Evolutionary conservation across 176 grass and related monocot species (phyloP).

Genomic region (Thalia dealbata): DNA sequence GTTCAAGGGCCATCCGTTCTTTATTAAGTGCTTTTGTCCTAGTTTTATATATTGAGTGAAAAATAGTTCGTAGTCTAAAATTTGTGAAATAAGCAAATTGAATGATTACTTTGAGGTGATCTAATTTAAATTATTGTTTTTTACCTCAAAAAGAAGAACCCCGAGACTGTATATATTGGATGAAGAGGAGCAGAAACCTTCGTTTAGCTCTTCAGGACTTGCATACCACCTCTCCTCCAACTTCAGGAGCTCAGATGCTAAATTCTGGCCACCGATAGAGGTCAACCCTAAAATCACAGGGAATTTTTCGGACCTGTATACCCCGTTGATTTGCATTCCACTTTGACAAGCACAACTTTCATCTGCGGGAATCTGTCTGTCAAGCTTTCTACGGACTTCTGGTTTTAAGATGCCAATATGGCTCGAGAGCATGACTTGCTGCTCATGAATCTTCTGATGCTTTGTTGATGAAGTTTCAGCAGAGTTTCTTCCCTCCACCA

Average conservation of each 20-base stretch:
- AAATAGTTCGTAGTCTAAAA: no score
- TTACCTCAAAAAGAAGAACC: slow-evolving; percentile 95
- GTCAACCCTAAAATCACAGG: slow-evolving; percentile 16
- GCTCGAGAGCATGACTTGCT: slow-evolving; percentile 14
- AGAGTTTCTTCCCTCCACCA: slow-evolving; percentile 31
- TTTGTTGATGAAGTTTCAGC: slow-evolving; percentile 41
- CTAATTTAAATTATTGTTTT: background rate
- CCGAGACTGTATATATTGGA: slow-evolving; percentile 92
- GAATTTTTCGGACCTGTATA: slow-evolving; percentile 10
- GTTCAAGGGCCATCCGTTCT: no score
- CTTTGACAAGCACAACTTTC: slow-evolving; percentile 12
- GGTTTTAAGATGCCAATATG: slow-evolving; percentile 25
- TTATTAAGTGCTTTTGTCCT: no score
- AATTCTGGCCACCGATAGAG: slow-evolving; percentile 24
- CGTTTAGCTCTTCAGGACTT: slow-evolving; percentile 76
- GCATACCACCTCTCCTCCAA: slow-evolving; percentile 86
- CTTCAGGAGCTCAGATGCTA: slow-evolving; percentile 34
- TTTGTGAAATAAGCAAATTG: no score
- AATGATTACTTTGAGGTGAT: no score
- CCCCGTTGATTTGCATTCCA: slow-evolving; percentile 16
- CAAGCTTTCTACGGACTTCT: slow-evolving; percentile 23
- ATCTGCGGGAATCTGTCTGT: background rate
- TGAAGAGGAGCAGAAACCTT: slow-evolving; percentile 34
- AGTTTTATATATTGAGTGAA: no score
- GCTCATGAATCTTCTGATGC: slow-evolving; percentile 53